Evolutionary conservation across 371 early-diverging fungal genomes (phyloP).

Genomic region (Lichtheimia ramosa): DNA sequence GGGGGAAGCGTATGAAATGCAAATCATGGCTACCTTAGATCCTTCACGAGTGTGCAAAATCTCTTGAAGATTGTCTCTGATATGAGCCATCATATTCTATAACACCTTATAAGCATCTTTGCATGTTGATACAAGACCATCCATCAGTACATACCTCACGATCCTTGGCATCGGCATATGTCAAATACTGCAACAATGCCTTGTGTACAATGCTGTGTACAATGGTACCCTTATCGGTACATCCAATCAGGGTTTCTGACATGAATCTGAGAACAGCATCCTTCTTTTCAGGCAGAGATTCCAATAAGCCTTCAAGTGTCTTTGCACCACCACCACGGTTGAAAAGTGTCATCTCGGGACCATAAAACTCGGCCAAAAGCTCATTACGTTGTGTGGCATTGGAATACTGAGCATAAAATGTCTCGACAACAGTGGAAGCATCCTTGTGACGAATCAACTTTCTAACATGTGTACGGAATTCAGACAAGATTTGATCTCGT

Average conservation of each 20-base stretch:
- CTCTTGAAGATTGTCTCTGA: slow-evolving; percentile 83
- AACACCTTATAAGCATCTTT: background rate
- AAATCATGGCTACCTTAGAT: slow-evolving; percentile 80
- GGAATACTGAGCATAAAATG: slow-evolving; percentile 80
- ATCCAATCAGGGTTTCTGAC: slow-evolving; percentile 63
- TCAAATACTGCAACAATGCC: slow-evolving; percentile 82
- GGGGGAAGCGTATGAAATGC: slow-evolving; percentile 74
- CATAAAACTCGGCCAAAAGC: slow-evolving; percentile 91
- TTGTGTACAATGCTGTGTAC: slow-evolving; percentile 87
- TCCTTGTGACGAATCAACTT: slow-evolving; percentile 82
- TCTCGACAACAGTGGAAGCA: slow-evolving; percentile 83
- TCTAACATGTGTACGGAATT: slow-evolving; percentile 81
- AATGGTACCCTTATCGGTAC: slow-evolving; percentile 85
- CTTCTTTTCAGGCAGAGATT: slow-evolving; percentile 74
- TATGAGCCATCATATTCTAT: slow-evolving; percentile 68
- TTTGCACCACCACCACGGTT: slow-evolving; percentile 42
- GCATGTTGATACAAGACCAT: too few relatives aligned
- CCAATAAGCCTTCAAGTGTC: slow-evolving; percentile 68
- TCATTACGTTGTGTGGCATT: slow-evolving; percentile 75
- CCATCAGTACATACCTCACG: slow-evolving; percentile 42
- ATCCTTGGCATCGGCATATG: slow-evolving; percentile 59
- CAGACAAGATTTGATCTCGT: slow-evolving; percentile 72
- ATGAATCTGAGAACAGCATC: slow-evolving; percentile 74
- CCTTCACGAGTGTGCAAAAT: slow-evolving; percentile 94
- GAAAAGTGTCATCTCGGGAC: slow-evolving; percentile 88